These are phyloP conservation scores for Leavenworthia alabamica DNA, from an alignment of 345 rosid species.

Conservation along the genomic window DNA sequence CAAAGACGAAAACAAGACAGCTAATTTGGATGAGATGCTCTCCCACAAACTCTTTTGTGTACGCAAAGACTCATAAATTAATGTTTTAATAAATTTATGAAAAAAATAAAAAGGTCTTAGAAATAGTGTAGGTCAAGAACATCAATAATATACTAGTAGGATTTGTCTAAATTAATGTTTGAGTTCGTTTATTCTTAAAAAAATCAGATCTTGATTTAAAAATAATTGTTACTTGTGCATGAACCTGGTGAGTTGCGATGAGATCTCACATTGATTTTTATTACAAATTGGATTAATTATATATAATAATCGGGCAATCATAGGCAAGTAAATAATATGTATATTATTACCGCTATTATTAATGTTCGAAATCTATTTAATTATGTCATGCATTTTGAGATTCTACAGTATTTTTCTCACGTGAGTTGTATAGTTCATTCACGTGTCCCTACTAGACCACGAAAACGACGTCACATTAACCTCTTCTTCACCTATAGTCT, in stretches of 20 bases:
- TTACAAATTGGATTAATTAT: neutral
- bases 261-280: slow-evolving; percentile 10
- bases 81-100: neutral
- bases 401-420: slow-evolving; percentile 25
- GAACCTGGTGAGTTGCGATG: slow-evolving; percentile 8
- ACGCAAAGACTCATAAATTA: neutral
- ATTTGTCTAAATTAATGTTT: neutral
- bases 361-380: no score
- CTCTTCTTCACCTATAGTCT: no score
- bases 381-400: no score
- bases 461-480: slow-evolving; percentile 29
- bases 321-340: neutral
- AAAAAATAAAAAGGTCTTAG: neutral
- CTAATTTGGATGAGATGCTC: slow-evolving; percentile 27
- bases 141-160: neutral
- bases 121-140: neutral
- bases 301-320: neutral
- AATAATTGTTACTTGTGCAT: slow-evolving; percentile 1
- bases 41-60: slow-evolving; percentile 19
- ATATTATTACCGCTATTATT: neutral
- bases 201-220: neutral
- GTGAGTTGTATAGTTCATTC: slow-evolving; percentile 27
- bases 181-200: neutral
- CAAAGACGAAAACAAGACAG: slow-evolving; percentile 17
- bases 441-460: slow-evolving; percentile 20